These are phyloP conservation scores for Coix lacrymajobi DNA, from an alignment of 176 grass and related monocot species.

Conservation along the genomic window DNA sequence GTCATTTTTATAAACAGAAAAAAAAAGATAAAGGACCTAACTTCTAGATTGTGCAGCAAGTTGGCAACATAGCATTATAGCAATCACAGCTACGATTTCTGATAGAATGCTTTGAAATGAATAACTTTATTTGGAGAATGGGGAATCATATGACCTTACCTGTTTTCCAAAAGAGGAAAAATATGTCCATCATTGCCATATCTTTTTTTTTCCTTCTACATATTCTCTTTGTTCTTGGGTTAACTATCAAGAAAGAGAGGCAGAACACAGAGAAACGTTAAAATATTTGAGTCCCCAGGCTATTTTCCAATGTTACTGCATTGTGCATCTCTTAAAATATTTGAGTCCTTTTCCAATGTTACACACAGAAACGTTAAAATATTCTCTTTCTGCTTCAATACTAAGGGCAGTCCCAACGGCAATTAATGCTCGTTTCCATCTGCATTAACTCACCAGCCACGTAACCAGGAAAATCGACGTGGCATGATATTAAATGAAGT, in stretches of 20 bases:
- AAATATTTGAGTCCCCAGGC: neutral
- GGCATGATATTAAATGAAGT: no score
- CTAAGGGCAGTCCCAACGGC: no score
- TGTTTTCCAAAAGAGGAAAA: neutral
- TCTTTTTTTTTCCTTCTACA: neutral
- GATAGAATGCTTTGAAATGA: neutral
- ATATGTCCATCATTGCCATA: neutral
- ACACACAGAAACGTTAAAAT: no score
- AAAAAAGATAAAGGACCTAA: neutral
- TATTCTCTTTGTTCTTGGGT: neutral
- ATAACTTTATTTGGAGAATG: neutral
- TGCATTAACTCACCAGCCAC: no score
- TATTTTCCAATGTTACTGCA: neutral
- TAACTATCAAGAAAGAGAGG: neutral
- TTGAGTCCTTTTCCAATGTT: no score
- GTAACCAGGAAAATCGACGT: no score
- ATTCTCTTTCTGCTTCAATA: neutral
- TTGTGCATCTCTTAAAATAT: neutral
- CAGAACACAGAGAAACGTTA: neutral
- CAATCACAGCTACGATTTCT: neutral
- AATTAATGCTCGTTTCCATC: no score
- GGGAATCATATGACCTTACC: neutral
- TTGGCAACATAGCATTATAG: neutral
- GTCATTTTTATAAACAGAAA: neutral
- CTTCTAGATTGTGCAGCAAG: neutral